Evolutionary conservation across 768 basidiomycete species (phyloP), one percentile per base, ranked within the genome.

Genomic region (Lyophyllum semitale): DNA sequence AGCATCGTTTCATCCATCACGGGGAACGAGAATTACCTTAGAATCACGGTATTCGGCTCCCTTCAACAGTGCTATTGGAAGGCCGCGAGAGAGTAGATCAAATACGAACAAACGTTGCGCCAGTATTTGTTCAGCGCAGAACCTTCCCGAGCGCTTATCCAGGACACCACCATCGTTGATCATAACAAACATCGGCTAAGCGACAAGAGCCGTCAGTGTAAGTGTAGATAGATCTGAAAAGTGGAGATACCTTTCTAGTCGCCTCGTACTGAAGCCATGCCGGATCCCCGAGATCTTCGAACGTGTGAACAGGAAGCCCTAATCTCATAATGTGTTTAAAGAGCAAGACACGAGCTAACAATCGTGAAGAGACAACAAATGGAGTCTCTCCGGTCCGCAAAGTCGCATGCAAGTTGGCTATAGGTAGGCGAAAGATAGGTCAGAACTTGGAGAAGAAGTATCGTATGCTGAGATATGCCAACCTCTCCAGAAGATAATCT

Each of bases 101-200:
- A 76, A 80, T 1, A 89, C 58, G 57, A 85, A 80, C 1, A 66
- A 38, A 3, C 86, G 74, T 51, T 86, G 83, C 4, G 68, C 59
- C 1, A 88, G 70, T 15, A 77, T 66, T 20, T 71, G 66, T 42
- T 41, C 60, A 23, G 51, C 49, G 6, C 44, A 38, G 20, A 59
- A 40, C 38, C 26, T n/a, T 41, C 35, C 18, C 53, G 27, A 23
- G 4, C 30, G n/a, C 6, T 48, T 42, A 0, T 61, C 54, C 4
- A 61, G 53, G 4, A 67, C 42, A 8, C 76, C 80, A 8, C 83
- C 85, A 51, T 85, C 85, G 55, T 82, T 79, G 18, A 75, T 70
- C 69, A 89, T 72, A 26, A 82, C 74, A 53, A 87, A 88, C 85
- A 89, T 87, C 1, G 88, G 87, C 84, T 88, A 56, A 27, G 30